Conservation (phyloP, 2,329 filamentous ascomycete species). For the Colletotrichum viniferum region DNA sequence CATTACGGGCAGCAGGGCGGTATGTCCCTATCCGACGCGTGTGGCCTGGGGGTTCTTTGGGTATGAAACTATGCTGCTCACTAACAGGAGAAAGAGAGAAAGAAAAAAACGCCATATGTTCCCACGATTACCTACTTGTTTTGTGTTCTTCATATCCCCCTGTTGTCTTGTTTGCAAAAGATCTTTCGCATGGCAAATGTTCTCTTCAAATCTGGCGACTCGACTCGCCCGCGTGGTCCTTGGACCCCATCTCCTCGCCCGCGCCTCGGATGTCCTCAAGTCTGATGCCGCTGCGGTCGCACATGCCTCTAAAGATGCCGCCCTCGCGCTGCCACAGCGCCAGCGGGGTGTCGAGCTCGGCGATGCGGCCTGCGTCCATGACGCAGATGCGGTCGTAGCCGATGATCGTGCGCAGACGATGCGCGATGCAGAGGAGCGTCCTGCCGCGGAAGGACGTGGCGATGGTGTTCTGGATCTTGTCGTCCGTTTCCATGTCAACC, state of each 20-base stretch:
- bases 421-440: constrained; percentile 91
- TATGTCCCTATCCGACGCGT: background rate
- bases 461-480: constrained; percentile 92
- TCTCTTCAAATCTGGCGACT: constrained; percentile 19
- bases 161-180: background rate
- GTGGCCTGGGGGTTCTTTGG: background rate
- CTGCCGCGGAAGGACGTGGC: constrained; percentile 82
- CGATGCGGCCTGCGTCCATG: constrained; percentile 89
- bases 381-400: constrained; percentile 95
- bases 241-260: constrained; percentile 34
- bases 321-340: constrained; percentile 70
- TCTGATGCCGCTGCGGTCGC: constrained; percentile 80
- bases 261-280: constrained; percentile 57
- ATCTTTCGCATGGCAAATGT: background rate
- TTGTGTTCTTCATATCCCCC: background rate
- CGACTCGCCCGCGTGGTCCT: constrained; percentile 4
- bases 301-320: constrained; percentile 89
- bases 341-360: constrained; percentile 81
- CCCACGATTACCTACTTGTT: background rate
- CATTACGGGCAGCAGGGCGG: background rate
- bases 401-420: constrained; percentile 89
- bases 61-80: background rate
- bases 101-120: background rate
- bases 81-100: background rate
- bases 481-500: constrained; percentile 96